Evolutionary conservation across 1,284 basidiomycete species (phyloP).

Genomic region (Malassezia brasiliensis): DNA sequence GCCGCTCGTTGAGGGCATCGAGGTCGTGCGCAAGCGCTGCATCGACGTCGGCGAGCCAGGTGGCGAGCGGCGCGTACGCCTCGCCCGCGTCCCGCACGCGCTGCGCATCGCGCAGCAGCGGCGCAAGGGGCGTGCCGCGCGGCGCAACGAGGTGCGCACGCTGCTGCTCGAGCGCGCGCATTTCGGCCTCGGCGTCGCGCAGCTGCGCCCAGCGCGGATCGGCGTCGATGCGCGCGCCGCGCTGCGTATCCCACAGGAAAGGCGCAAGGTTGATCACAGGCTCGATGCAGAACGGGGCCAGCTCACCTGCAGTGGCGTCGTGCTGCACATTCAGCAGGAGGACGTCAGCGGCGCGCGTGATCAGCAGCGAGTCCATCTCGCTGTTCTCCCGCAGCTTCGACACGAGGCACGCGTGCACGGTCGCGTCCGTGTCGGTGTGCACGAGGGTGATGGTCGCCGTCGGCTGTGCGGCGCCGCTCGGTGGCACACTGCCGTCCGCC

Average conservation of each 20-base stretch:
- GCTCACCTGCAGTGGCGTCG: background rate
- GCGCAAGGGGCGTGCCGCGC: background rate
- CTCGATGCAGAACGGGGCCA: conserved; percentile 7
- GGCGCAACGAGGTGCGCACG: background rate
- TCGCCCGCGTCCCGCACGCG: background rate
- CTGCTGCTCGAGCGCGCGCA: background rate
- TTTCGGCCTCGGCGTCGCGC: background rate
- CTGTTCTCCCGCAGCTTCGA: background rate
- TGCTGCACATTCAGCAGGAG: conserved; percentile 4
- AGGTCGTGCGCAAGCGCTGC: background rate
- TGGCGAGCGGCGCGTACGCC: background rate
- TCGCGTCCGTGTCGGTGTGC: conserved; percentile 5
- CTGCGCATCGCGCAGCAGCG: background rate
- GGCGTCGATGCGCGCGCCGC: conserved; percentile 5
- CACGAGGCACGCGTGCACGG: conserved; percentile 5
- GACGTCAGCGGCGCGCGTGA: conserved; percentile 13
- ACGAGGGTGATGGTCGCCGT: conserved; percentile 7
- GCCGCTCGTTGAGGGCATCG: background rate
- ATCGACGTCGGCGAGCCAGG: background rate
- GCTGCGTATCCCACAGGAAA: conserved; percentile 10
- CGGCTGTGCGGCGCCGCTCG: conserved; percentile 4
- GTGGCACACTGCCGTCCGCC: background rate
- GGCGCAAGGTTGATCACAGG: conserved; percentile 1
- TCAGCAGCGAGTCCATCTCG: conserved; percentile 11
- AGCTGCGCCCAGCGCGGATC: conserved; percentile 1